Evolutionary conservation across 495 filamentous ascomycete genomes (phyloP), one percentile per base, ranked within the genome.

Genomic region (Bacidia gigantensis): DNA sequence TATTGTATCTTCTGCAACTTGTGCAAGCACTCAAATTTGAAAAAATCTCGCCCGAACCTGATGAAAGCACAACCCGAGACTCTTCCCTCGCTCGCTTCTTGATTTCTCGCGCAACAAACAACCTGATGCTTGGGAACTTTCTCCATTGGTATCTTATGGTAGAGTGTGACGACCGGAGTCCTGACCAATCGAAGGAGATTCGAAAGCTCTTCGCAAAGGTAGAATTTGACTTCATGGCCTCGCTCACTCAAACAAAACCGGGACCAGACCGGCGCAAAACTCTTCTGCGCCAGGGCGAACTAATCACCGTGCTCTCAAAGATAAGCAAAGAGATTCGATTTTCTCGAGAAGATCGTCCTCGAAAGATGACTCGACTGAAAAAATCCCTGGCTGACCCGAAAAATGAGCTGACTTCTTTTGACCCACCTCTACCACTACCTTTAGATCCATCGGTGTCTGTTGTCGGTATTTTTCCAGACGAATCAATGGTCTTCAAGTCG

Each of bases 81-180:
- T 95, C 89, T 2, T 95, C 89, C 0, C 72, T 99, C 7, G 93
- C 88, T 17, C 77, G 79, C 39, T 97, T 99, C 64, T 74, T 99
- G 11, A 89, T 99, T 48, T 76, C 79, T 0, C 75, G 93, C 29
- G 90, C 93, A 9, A 80, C 83, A 12, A 77, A 82, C 49, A 95
- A 90, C 58, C 81, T 93, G 58, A 84, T 84, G 50, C 77, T 99
- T 1, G 92, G 89, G 3, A 99, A 92, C 62, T 95, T 87, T 63
- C 77, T 99, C 44, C 87, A 93, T 65, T 99, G 92, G 92, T 99
- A 97, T 64, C 72, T 99, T 1, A 95, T 95, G 80, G 93, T 97
- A 2, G 93, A 99, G 65, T 87, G 82, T 35, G 90, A 95, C 60
- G 89, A 96, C 59, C 76, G 80, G 49, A 83, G 79, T 49, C 76